Conservation (phyloP, 1,284 basidiomycete genomes). For the Xerocomus amazonicus region DNA sequence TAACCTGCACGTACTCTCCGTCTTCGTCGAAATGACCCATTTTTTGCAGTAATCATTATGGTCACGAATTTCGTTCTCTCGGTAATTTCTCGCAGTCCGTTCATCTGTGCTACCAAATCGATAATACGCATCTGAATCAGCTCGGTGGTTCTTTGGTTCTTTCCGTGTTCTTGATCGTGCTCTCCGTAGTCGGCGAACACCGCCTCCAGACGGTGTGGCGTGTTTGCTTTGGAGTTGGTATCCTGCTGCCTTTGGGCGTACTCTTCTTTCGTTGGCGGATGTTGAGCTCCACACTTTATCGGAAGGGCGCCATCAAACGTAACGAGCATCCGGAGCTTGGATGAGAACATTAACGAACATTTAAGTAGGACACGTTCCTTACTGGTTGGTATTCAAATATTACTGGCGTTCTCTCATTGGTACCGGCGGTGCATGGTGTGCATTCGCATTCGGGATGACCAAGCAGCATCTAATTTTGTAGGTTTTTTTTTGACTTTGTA, state of each 20-base stretch:
- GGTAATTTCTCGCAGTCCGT: conserved; percentile 28
- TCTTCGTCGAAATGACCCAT: conserved; percentile 1
- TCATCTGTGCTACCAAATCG: neutral
- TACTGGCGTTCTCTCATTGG: conserved; percentile 72
- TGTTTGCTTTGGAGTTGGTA: conserved; percentile 70
- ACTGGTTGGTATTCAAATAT: conserved; percentile 54
- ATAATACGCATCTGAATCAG: neutral
- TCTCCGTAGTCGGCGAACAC: conserved; percentile 60
- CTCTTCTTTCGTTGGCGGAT: conserved; percentile 72
- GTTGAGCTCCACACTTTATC: conserved; percentile 65
- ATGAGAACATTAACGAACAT: conserved; percentile 7
- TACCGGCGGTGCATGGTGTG: conserved; percentile 67
- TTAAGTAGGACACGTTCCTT: conserved; percentile 53
- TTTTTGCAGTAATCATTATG: conserved; percentile 58
- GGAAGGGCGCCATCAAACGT: conserved; percentile 63
- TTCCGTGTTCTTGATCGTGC: conserved; percentile 68
- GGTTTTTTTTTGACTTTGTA: conserved; percentile 11
- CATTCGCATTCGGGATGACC: neutral
- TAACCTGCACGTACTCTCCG: conserved; percentile 20
- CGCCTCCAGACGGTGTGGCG: conserved; percentile 74
- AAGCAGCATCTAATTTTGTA: conserved; percentile 58
- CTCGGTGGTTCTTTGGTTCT: conserved; percentile 54
- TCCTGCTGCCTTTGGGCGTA: conserved; percentile 66
- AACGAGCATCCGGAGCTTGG: conserved; percentile 5
- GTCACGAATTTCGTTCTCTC: conserved; percentile 69